These are phyloP conservation scores for Diaporthe citriasiana DNA, from an alignment of 2,329 filamentous ascomycete genomes.

Conservation along the genomic window DNA sequence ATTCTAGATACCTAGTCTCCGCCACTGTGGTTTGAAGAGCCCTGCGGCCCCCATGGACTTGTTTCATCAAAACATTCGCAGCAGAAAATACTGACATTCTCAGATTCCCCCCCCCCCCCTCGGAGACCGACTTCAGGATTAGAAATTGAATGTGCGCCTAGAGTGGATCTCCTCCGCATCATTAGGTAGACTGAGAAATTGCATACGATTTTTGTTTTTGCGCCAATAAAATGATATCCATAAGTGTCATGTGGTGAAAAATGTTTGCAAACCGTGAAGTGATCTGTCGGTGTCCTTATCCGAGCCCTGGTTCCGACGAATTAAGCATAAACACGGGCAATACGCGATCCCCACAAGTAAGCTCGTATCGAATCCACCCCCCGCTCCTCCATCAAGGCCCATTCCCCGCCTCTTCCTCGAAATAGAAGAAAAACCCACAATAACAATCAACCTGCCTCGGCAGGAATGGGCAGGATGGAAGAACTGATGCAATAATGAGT, in stretches of 20 bases:
- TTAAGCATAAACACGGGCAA: conserved; percentile 22
- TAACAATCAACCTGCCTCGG: conserved; percentile 17
- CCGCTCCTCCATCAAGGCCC: conserved; percentile 3
- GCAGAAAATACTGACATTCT: too few relatives aligned
- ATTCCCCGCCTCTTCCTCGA: neutral
- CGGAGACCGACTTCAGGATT: too few relatives aligned
- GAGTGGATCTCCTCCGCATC: neutral
- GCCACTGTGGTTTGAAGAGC: too few relatives aligned
- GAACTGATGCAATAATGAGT: conserved; percentile 18
- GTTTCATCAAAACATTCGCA: neutral
- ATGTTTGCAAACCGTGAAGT: neutral
- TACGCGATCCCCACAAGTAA: conserved; percentile 17
- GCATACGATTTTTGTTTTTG: too few relatives aligned
- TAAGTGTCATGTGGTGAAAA: too few relatives aligned
- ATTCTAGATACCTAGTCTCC: too few relatives aligned
- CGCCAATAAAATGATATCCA: too few relatives aligned
- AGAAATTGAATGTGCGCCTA: too few relatives aligned
- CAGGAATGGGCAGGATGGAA: neutral
- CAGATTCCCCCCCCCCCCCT: too few relatives aligned
- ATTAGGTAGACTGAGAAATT: too few relatives aligned
- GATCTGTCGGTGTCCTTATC: neutral
- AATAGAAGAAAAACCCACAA: conserved; percentile 25
- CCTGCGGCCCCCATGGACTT: too few relatives aligned
- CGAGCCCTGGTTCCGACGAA: conserved; percentile 1
- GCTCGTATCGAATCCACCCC: conserved; percentile 11